A percentile compares a stretch with the other conserved stretches of the same genome.
These are phyloP conservation scores for Gremmenia infestans DNA, from an alignment of 2,329 filamentous ascomycete species.

Conservation along the genomic window DNA sequence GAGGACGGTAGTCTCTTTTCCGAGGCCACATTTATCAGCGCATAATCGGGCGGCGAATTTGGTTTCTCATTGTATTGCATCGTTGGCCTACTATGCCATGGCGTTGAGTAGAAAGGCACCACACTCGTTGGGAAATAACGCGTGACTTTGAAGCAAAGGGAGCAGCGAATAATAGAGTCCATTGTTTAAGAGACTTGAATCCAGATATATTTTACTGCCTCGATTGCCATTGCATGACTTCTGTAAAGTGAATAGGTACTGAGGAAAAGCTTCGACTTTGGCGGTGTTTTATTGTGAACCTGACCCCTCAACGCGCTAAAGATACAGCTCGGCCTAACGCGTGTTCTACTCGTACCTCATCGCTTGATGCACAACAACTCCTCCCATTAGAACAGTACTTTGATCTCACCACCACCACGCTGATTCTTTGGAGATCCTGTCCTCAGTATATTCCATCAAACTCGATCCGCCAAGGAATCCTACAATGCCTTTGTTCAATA, in stretches of 20 bases:
- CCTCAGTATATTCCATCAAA: neutral
- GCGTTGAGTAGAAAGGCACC: slow-evolving; percentile 25
- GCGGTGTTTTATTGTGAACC: neutral
- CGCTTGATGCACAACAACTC: no score
- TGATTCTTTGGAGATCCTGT: no score
- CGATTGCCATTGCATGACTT: neutral
- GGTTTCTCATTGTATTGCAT: neutral
- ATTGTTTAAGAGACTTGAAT: slow-evolving; percentile 11
- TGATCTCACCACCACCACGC: no score
- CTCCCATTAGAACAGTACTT: no score
- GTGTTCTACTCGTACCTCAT: no score
- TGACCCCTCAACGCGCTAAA: no score
- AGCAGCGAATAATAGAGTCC: slow-evolving; percentile 13
- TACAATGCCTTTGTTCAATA: neutral
- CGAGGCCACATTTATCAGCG: slow-evolving; percentile 95
- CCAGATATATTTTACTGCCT: neutral
- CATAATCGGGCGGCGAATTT: slow-evolving; percentile 9
- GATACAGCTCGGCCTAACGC: no score
- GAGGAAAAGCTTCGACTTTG: neutral
- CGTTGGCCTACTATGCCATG: slow-evolving; percentile 13
- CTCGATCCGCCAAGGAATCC: neutral
- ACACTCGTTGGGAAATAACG: slow-evolving; percentile 26
- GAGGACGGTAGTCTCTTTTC: slow-evolving; percentile 78
- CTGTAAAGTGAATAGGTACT: neutral
- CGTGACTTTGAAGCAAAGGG: neutral